A percentile compares a stretch with the other conserved stretches of the same genome.
These are phyloP conservation scores for Fusarium sp. DNA, from an alignment of 2,329 filamentous ascomycete genomes.

Conservation along the genomic window DNA sequence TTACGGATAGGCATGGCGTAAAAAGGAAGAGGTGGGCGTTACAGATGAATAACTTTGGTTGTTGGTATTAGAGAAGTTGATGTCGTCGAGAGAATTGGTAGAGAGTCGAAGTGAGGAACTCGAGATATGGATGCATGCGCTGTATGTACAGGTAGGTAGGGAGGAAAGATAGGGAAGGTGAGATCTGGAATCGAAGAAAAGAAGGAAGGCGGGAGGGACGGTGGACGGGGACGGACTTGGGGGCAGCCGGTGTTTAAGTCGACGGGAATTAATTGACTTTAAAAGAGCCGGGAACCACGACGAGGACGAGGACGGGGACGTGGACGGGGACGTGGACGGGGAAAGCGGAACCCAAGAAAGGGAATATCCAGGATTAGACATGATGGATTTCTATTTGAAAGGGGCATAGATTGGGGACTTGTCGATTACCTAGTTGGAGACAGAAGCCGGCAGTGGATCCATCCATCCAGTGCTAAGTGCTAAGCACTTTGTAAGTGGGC, in stretches of 20 bases:
- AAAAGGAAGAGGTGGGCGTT: slow-evolving; percentile 22
- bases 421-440: slow-evolving; percentile 5
- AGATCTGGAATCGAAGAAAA: slow-evolving; percentile 20
- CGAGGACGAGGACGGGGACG: too few relatives aligned
- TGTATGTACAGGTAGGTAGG: slow-evolving; percentile 1
- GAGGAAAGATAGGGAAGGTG: slow-evolving; percentile 16
- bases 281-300: slow-evolving; percentile 34
- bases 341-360: slow-evolving; percentile 22
- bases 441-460: slow-evolving; percentile 14
- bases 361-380: slow-evolving; percentile 19
- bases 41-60: slow-evolving; percentile 19
- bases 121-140: background rate
- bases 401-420: slow-evolving; percentile 15
- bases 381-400: slow-evolving; percentile 1
- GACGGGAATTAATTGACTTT: slow-evolving; percentile 37
- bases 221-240: slow-evolving; percentile 16
- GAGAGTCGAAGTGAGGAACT: background rate
- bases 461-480: slow-evolving; percentile 17
- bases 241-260: slow-evolving; percentile 38
- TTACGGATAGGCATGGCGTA: slow-evolving; percentile 78
- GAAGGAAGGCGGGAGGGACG: slow-evolving; percentile 8
- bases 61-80: slow-evolving; percentile 23
- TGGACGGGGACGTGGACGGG: slow-evolving; percentile 33
- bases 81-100: slow-evolving; percentile 8
- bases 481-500: slow-evolving; percentile 31